phyloP scores from a whole-genome alignment of 1,284 basidiomycete genomes.

The Ustilago nuda region DNA sequence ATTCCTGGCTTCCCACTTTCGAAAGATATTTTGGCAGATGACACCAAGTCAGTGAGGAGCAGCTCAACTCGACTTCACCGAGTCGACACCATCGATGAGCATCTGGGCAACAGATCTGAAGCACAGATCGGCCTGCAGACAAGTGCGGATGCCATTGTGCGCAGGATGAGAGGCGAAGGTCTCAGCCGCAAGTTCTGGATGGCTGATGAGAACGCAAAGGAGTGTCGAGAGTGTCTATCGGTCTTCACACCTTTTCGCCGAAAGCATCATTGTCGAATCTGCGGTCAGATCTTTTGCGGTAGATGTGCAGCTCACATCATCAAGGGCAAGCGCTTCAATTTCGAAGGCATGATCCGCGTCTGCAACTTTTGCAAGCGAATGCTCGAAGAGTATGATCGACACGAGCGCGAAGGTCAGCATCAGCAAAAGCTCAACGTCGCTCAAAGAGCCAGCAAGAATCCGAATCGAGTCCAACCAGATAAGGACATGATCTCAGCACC shows the following conservation, averaged over 20 bases:
- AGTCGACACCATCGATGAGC: conserved; percentile 53
- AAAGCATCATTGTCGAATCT: conserved; percentile 68
- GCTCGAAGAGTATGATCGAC: conserved; percentile 76
- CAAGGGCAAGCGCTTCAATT: conserved; percentile 91
- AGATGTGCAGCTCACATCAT: conserved; percentile 94
- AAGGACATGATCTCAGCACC: conserved; percentile 69
- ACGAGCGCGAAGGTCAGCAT: conserved; percentile 35
- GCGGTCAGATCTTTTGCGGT: conserved; percentile 68
- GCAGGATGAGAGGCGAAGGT: conserved; percentile 62
- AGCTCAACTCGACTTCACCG: conserved; percentile 52
- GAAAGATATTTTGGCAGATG: conserved; percentile 64
- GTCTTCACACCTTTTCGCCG: conserved; percentile 65
- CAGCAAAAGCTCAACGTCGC: conserved; percentile 34
- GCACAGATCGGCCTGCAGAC: conserved; percentile 53
- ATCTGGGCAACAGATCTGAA: conserved; percentile 24
- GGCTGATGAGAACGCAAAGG: conserved; percentile 88
- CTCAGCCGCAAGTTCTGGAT: conserved; percentile 67
- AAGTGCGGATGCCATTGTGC: conserved; percentile 61
- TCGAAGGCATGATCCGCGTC: conserved; percentile 89
- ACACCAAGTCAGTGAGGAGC: conserved; percentile 57
- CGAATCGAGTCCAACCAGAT: conserved; percentile 40
- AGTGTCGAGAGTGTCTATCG: conserved; percentile 71
- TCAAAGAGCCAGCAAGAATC: conserved; percentile 43
- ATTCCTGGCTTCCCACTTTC: conserved; percentile 63
- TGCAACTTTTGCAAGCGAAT: conserved; percentile 95